Evolutionary conservation across 306 rosid species (phyloP), one percentile per base, ranked within the genome.

Genomic region (Cucurbita moschata): DNA sequence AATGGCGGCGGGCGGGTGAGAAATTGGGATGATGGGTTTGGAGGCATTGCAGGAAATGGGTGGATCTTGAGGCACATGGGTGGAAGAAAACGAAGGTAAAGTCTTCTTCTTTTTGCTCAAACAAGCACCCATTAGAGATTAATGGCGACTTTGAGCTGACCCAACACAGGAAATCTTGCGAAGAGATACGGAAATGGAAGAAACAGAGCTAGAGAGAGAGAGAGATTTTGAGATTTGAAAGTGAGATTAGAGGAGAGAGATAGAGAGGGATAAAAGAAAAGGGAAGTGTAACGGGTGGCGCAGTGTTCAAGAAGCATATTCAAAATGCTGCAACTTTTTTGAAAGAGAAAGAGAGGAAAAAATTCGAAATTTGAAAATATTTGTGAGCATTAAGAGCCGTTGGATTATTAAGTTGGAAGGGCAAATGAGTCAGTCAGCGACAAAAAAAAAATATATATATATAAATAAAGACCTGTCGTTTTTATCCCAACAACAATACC

Each of bases 41-140:
- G 14, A 49, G 15, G 13, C 40, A 74, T 42, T 50, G 50, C 0
- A 49, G 16, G 72, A 37, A 8, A 1, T 69, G 16, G 64, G 75
- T 52, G 59, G 77, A 56, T 83, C 81, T 42, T 62, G 78, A 63
- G 49, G 82, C 8, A 51, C 23, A 19, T 15, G 26, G 42, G 78
- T 59, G 53, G 84, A 51, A 70, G 92, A 61, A 80, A 76, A 12
- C 4, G 81, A n/a, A 50, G 81, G 59, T 50, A 82, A 74, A 71
- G 86, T 47, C 47, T 35, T 76, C 74, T 82, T 87, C 86, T 92
- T 90, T 83, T 83, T 93, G 84, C 97, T 93, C 77, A 90, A 81
- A 86, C 98, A 93, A 77, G 88, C 39, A 74, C 98, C 98, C 98
- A 90, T 90, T 55, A 77, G 81, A 74, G 65, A 23, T 37, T 75